These are phyloP conservation scores for Umbelopsis isabellina DNA, from an alignment of 192 early-diverging fungal species.

Conservation along the genomic window DNA sequence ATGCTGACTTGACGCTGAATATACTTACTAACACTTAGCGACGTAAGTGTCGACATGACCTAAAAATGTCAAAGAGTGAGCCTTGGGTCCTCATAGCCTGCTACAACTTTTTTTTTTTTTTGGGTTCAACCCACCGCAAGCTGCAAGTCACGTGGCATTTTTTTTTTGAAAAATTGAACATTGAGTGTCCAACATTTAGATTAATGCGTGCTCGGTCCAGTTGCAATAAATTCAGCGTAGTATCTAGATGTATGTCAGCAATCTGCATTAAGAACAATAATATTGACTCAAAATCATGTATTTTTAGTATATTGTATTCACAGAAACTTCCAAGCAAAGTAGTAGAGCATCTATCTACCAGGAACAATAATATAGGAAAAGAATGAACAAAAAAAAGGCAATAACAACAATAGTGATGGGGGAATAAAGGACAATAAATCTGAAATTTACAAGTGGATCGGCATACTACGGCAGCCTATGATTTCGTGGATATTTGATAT, in stretches of 20 bases:
- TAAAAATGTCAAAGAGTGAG: background rate
- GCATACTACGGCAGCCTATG: conserved; percentile 1
- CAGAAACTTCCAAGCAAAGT: conserved; percentile 15
- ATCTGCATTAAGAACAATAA: too few species aligned
- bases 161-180: too few species aligned
- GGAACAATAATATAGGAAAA: background rate
- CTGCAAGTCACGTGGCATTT: too few species aligned
- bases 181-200: too few species aligned
- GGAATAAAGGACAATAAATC: conserved; percentile 22
- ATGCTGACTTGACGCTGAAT: background rate
- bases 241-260: too few species aligned
- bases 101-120: background rate
- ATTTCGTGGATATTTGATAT: conserved; percentile 30
- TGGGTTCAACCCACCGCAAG: too few species aligned
- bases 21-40: conserved; percentile 26
- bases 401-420: conserved; percentile 3
- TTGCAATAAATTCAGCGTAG: too few species aligned
- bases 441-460: conserved; percentile 21
- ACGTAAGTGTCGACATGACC: conserved; percentile 22
- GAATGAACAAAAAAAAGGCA: conserved; percentile 11
- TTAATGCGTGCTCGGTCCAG: too few species aligned
- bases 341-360: background rate
- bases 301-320: background rate
- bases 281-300: too few species aligned
- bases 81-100: background rate